Conservation (phyloP, 2,329 filamentous ascomycete genomes). For the Zarea fungicola region DNA sequence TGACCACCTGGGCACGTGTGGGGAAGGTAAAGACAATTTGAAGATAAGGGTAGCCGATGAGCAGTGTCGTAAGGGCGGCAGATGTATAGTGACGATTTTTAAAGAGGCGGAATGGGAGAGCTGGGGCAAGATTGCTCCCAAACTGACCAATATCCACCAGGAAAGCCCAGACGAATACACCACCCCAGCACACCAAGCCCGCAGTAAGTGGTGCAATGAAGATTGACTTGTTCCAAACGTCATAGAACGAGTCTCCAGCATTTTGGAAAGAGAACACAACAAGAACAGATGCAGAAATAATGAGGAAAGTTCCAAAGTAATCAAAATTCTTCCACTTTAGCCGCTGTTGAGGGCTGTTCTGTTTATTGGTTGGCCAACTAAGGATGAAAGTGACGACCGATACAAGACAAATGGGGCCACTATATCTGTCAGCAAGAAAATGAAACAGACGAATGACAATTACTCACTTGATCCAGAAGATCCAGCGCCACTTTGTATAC, state of each 20-base stretch:
- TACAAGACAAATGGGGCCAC: conserved; percentile 44
- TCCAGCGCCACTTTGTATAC: conserved; percentile 47
- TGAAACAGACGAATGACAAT: conserved; percentile 10
- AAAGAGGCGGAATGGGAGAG: conserved; percentile 45
- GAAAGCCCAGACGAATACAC: conserved; percentile 26
- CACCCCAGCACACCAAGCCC: conserved; percentile 24
- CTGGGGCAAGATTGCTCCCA: conserved; percentile 26
- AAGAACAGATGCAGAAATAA: conserved; percentile 48
- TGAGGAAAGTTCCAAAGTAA: conserved; percentile 46
- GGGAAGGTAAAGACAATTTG: conserved; percentile 46
- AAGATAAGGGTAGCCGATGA: conserved; percentile 47
- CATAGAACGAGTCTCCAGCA: conserved; percentile 29
- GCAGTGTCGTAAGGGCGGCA: conserved; percentile 38
- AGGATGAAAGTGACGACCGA: conserved; percentile 43
- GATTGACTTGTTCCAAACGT: conserved; percentile 38
- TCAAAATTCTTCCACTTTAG: conserved; percentile 48
- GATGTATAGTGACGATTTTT: conserved; percentile 41
- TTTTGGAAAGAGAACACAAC: conserved; percentile 56
- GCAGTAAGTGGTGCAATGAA: conserved; percentile 28
- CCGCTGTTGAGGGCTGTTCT: conserved; percentile 33
- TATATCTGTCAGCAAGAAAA: conserved; percentile 19
- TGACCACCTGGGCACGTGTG: conserved; percentile 45
- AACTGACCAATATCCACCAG: conserved; percentile 12
- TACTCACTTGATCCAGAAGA: conserved; percentile 57
- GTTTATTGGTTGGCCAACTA: conserved; percentile 42